These are phyloP conservation scores for Globomyces pollinis-pini DNA, from an alignment of 192 early-diverging fungal genomes.

Conservation along the genomic window DNA sequence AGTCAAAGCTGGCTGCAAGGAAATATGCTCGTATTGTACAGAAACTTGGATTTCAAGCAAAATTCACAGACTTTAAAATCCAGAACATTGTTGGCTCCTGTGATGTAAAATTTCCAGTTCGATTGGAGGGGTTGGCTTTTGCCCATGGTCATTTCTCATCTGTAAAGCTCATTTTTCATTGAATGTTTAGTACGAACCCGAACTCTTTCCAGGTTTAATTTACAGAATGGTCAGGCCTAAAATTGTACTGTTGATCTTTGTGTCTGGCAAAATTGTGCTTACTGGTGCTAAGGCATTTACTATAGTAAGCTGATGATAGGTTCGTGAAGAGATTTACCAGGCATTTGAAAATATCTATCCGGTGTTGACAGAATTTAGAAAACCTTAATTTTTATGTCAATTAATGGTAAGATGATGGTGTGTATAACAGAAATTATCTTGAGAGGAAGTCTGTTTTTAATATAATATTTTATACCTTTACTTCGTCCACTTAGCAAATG, in stretches of 20 bases:
- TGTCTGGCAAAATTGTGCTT: slow-evolving; percentile 98
- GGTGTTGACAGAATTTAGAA: slow-evolving; percentile 51
- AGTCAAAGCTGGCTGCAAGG: slow-evolving; percentile 90
- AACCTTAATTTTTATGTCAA: too few species aligned
- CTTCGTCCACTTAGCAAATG: too few species aligned
- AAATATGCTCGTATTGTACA: slow-evolving; percentile 99
- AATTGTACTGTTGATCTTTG: slow-evolving; percentile 97
- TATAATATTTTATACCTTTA: too few species aligned
- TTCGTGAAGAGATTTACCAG: slow-evolving; percentile 94
- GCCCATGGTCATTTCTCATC: slow-evolving; percentile 86
- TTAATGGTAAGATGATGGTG: too few species aligned
- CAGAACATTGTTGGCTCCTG: slow-evolving; percentile 99
- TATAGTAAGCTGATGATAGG: slow-evolving; percentile 28
- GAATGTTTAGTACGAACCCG: slow-evolving; percentile 97
- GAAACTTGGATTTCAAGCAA: slow-evolving; percentile 94
- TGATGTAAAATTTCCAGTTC: slow-evolving; percentile 99
- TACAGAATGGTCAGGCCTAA: slow-evolving; percentile 99
- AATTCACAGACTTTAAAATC: slow-evolving; percentile 98
- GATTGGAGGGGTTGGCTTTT: slow-evolving; percentile 92
- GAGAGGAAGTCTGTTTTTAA: too few species aligned
- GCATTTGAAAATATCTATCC: slow-evolving; percentile 98
- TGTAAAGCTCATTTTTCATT: slow-evolving; percentile 36
- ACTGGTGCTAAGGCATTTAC: slow-evolving; percentile 99
- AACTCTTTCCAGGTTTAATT: slow-evolving; percentile 98
- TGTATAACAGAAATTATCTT: too few species aligned